Percentiles rank a stretch among this genome's conserved stretches.
These are phyloP conservation scores for Kuraishia hungarica DNA, from an alignment of 805 yeast species.

Conservation along the genomic window DNA sequence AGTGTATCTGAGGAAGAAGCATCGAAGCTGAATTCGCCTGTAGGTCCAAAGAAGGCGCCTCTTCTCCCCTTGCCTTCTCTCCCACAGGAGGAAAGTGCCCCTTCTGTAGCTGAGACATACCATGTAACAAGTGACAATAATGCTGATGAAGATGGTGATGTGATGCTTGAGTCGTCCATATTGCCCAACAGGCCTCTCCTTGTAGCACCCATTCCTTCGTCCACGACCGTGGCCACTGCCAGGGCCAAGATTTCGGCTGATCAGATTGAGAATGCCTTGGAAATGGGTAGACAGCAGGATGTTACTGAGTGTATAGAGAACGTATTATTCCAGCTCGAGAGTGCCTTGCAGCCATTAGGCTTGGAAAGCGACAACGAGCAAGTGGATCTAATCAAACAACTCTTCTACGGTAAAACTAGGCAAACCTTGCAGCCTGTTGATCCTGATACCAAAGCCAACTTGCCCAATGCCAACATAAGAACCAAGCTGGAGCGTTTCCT, in stretches of 20 bases:
- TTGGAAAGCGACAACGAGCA: slow-evolving; percentile 76
- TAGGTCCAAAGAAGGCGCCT: neutral
- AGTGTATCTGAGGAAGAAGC: neutral
- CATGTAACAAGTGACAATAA: neutral
- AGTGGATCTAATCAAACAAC: slow-evolving; percentile 64
- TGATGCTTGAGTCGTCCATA: neutral
- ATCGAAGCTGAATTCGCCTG: neutral
- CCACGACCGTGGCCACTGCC: slow-evolving; percentile 3
- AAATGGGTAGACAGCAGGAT: slow-evolving; percentile 90
- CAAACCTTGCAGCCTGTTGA: slow-evolving; percentile 59
- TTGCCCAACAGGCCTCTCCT: neutral
- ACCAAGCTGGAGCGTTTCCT: slow-evolving; percentile 66
- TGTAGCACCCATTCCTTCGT: neutral
- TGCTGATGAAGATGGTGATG: neutral
- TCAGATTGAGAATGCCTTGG: slow-evolving; percentile 67
- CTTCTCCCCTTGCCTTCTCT: neutral
- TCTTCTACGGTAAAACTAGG: slow-evolving; percentile 81
- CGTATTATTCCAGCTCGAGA: slow-evolving; percentile 83
- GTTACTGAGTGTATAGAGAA: slow-evolving; percentile 96
- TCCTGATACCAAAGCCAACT: slow-evolving; percentile 15
- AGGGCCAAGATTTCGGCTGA: slow-evolving; percentile 38
- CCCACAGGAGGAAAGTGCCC: neutral
- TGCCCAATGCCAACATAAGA: slow-evolving; percentile 22
- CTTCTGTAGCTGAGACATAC: neutral
- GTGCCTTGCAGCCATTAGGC: slow-evolving; percentile 64